These are phyloP conservation scores for Aegilops umbellulata DNA, from an alignment of 176 grass and related monocot species.

Conservation along the genomic window DNA sequence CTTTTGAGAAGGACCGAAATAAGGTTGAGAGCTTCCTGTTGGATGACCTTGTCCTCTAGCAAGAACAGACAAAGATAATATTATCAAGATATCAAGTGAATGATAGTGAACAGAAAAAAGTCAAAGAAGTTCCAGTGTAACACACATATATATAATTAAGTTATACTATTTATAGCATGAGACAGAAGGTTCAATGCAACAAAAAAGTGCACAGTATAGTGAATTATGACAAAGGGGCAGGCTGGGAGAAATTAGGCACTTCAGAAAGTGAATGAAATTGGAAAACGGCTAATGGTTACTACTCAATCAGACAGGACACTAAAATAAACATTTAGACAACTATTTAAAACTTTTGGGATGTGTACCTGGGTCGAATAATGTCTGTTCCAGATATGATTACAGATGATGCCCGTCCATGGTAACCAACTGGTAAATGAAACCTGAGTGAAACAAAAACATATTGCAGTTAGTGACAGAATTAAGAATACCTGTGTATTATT, in stretches of 20 bases:
- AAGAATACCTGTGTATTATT: background rate
- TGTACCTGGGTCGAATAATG: constrained; percentile 85
- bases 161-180: background rate
- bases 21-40: constrained; percentile 53
- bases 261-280: background rate
- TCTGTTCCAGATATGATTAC: constrained; percentile 87
- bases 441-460: constrained; percentile 35
- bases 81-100: background rate
- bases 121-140: background rate
- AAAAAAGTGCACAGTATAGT: background rate
- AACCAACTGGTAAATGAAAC: constrained; percentile 91
- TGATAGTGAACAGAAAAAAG: background rate
- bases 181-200: background rate
- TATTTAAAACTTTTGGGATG: constrained; percentile 7
- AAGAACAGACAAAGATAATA: constrained; percentile 19
- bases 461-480: background rate
- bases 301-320: background rate
- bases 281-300: background rate
- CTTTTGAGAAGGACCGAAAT: constrained; percentile 87
- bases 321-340: background rate
- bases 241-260: background rate
- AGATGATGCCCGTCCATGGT: constrained; percentile 91
- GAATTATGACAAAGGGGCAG: background rate
- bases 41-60: constrained; percentile 84
- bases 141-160: background rate